Conservation (phyloP, 352 stramenopile genomes). For the Globisporangium emineosum region DNA sequence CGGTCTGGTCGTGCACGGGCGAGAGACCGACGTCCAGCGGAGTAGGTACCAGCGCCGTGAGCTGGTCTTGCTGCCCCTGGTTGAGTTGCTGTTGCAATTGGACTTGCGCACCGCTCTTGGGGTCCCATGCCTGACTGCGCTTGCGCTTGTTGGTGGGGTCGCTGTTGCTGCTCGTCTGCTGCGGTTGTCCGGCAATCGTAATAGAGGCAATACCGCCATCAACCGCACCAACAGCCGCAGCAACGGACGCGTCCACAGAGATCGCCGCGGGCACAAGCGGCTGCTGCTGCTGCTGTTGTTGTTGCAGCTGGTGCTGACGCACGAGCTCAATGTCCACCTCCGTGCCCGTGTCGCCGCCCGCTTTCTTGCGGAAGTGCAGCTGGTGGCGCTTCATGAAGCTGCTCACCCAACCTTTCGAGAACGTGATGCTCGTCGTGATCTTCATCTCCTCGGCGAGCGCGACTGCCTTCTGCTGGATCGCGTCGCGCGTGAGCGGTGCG, state of each 20-base stretch:
- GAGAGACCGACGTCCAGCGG: conserved; percentile 17
- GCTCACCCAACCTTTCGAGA: conserved; percentile 62
- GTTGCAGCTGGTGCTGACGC: conserved; percentile 12
- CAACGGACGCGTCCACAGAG: not conserved
- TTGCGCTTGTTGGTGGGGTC: not conserved
- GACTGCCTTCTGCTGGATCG: conserved; percentile 34
- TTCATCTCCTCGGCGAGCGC: conserved; percentile 37
- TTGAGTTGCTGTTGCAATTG: conserved; percentile 9
- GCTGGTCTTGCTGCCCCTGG: not conserved
- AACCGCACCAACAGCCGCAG: not conserved
- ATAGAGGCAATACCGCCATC: not conserved
- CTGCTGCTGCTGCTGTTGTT: not conserved
- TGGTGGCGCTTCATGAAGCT: conserved; percentile 60
- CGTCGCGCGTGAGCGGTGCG: conserved; percentile 24
- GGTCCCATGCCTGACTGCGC: not conserved
- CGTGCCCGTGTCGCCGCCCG: not conserved
- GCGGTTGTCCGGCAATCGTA: not conserved
- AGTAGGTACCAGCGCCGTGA: conserved; percentile 11
- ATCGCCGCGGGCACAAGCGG: conserved; percentile 12
- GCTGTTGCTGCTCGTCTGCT: not conserved
- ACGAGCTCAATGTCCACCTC: conserved; percentile 15
- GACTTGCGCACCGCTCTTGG: conserved; percentile 4
- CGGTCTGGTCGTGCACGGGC: conserved; percentile 21
- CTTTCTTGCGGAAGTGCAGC: conserved; percentile 32
- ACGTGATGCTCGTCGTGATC: conserved; percentile 34